A percentile compares a stretch with the other conserved stretches of the same genome.
phyloP scores from a whole-genome alignment of 75 land plant species.

The Cunninghamia lanceolata region DNA sequence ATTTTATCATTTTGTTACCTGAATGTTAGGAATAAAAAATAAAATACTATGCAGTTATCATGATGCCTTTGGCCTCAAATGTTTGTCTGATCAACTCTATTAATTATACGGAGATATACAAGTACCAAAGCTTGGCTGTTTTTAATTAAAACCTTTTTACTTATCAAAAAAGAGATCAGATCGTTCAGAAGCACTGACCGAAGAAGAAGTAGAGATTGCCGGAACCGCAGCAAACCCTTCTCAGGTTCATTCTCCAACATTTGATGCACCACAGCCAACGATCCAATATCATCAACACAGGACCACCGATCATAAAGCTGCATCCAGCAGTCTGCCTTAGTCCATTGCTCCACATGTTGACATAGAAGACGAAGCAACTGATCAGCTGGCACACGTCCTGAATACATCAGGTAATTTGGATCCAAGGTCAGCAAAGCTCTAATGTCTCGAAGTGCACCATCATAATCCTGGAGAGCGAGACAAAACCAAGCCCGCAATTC shows the following conservation, averaged over 20 bases:
- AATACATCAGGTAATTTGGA: slow-evolving; percentile 72
- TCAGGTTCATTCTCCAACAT: slow-evolving; percentile 76
- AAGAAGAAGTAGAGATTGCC: slow-evolving; percentile 85
- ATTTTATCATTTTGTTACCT: background rate
- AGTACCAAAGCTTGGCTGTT: background rate
- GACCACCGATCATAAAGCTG: slow-evolving; percentile 92
- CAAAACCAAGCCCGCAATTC: slow-evolving; percentile 78
- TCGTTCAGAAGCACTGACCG: slow-evolving; percentile 38
- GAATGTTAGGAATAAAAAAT: background rate
- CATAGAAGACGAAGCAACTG: slow-evolving; percentile 57
- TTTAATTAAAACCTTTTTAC: background rate
- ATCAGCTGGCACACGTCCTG: slow-evolving; percentile 57
- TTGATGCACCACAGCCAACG: slow-evolving; percentile 84
- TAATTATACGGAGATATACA: background rate
- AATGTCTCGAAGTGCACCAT: slow-evolving; percentile 64
- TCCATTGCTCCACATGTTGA: slow-evolving; percentile 60
- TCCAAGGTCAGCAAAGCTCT: slow-evolving; percentile 72
- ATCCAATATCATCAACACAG: slow-evolving; percentile 90
- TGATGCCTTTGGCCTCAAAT: background rate
- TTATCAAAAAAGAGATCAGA: background rate
- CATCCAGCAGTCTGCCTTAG: slow-evolving; percentile 89
- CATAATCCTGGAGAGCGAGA: slow-evolving; percentile 65
- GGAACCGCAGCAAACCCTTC: slow-evolving; percentile 64
- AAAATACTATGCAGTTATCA: background rate
- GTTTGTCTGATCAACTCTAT: background rate